Percentiles rank a stretch among this genome's conserved stretches.
Conservation (phyloP, 768 basidiomycete genomes). For the Termitomyces sp. region DNA sequence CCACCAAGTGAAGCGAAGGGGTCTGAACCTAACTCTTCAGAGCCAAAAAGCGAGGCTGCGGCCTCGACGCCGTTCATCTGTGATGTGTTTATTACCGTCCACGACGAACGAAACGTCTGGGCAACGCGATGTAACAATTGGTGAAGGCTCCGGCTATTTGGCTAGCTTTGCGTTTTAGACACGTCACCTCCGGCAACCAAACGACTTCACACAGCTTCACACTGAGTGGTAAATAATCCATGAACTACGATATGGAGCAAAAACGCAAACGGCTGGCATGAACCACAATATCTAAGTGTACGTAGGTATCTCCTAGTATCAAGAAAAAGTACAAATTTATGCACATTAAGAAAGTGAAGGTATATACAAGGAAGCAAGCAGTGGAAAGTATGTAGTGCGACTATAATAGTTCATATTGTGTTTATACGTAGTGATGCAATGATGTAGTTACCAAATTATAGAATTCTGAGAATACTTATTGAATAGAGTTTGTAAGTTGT, state of each 20-base stretch:
- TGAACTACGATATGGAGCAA: slow-evolving; percentile 1
- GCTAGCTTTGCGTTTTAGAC: slow-evolving; percentile 27
- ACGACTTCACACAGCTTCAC: not conserved
- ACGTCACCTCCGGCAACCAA: slow-evolving; percentile 24
- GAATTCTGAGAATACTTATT: not conserved
- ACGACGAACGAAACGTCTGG: slow-evolving; percentile 2
- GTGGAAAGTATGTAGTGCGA: slow-evolving; percentile 18
- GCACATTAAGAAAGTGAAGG: slow-evolving; percentile 12
- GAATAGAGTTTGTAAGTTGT: slow-evolving; percentile 11
- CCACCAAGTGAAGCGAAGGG: slow-evolving; percentile 58
- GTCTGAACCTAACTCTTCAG: slow-evolving; percentile 55
- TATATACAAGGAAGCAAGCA: slow-evolving; percentile 16
- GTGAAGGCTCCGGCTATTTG: slow-evolving; percentile 26
- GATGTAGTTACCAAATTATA: not conserved
- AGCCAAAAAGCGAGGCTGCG: slow-evolving; percentile 77
- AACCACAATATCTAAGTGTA: slow-evolving; percentile 2
- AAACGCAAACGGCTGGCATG: not conserved
- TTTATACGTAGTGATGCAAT: slow-evolving; percentile 9
- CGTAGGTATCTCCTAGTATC: slow-evolving; percentile 7
- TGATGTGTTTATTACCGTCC: not conserved
- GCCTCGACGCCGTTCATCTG: slow-evolving; percentile 66
- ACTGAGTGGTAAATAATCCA: not conserved
- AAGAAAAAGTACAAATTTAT: slow-evolving; percentile 1
- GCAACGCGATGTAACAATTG: slow-evolving; percentile 1
- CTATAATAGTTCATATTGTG: slow-evolving; percentile 18